phyloP scores from a whole-genome alignment of 2,329 filamentous ascomycete species.

The Pleoardoris graminearum region DNA sequence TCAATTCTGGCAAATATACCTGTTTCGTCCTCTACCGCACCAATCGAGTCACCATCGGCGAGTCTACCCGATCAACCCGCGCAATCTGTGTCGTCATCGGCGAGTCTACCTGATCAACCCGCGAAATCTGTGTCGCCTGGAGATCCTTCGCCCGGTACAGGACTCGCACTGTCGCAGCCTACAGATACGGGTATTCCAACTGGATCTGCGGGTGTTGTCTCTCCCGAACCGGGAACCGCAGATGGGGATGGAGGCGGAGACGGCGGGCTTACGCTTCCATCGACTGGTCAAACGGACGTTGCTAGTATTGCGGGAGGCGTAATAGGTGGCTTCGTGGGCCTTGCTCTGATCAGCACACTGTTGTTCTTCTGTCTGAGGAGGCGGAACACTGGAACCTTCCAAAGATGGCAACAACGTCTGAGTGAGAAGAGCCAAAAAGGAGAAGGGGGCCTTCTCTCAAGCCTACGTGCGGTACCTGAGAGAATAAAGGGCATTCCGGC shows the following conservation, averaged over 20 bases:
- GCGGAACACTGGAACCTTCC: constrained; percentile 29
- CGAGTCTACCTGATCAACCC: constrained; percentile 12
- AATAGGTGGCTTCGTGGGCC: constrained; percentile 38
- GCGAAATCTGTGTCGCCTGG: constrained; percentile 5
- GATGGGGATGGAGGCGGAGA: constrained; percentile 18
- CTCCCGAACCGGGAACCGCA: constrained; percentile 25
- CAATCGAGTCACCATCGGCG: constrained; percentile 10
- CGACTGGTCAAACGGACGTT: constrained; percentile 26
- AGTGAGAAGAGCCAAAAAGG: constrained; percentile 22
- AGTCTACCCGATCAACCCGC: constrained; percentile 14
- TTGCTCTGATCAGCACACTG: constrained; percentile 36
- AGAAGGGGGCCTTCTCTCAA: constrained; percentile 14
- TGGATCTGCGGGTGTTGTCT: constrained; percentile 34
- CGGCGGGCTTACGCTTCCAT: constrained; percentile 24
- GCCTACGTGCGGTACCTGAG: constrained; percentile 12
- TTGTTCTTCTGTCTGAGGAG: constrained; percentile 41
- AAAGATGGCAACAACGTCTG: constrained; percentile 19
- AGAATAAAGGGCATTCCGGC: constrained; percentile 29
- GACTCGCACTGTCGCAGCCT: constrained; percentile 22
- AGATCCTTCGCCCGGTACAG: constrained; percentile 6
- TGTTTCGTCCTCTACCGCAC: constrained; percentile 12
- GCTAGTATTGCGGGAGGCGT: constrained; percentile 41
- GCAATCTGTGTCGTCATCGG: constrained; percentile 4
- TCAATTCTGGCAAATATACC: constrained; percentile 16
- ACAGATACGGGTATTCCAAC: constrained; percentile 20